Percentiles rank a stretch among this genome's conserved stretches.
Evolutionary conservation across 495 filamentous ascomycete genomes (phyloP).

Genomic region (Hyaloscypha bicolor): DNA sequence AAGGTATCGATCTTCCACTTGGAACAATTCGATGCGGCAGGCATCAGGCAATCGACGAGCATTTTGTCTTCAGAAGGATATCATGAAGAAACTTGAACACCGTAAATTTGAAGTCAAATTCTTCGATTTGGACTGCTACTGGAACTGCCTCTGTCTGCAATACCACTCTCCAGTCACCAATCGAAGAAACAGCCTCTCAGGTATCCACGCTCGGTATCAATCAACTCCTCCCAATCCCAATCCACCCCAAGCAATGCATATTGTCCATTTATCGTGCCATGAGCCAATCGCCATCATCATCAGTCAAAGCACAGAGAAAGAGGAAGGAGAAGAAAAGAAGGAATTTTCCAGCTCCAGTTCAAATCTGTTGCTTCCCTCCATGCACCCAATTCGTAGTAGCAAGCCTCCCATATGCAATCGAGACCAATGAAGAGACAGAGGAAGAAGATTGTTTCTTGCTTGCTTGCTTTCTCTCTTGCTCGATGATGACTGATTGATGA

Average conservation of each 20-base stretch:
- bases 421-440: background rate
- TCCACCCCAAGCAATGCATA: background rate
- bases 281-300: background rate
- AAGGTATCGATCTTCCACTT: too few relatives aligned
- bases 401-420: background rate
- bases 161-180: background rate
- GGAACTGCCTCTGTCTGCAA: background rate
- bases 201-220: conserved; percentile 1
- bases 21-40: too few relatives aligned
- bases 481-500: background rate
- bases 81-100: background rate
- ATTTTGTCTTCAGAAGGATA: too few relatives aligned
- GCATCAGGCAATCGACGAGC: too few relatives aligned
- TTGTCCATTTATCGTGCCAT: background rate
- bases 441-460: background rate
- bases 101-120: background rate
- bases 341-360: background rate
- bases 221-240: background rate
- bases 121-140: background rate
- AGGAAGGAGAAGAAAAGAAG: background rate
- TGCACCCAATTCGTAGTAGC: background rate
- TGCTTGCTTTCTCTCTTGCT: background rate
- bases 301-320: background rate
- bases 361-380: background rate
- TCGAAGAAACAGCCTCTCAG: background rate